phyloP scores from a whole-genome alignment of 2,329 filamentous ascomycete species.

The Ophiostoma piceae region DNA sequence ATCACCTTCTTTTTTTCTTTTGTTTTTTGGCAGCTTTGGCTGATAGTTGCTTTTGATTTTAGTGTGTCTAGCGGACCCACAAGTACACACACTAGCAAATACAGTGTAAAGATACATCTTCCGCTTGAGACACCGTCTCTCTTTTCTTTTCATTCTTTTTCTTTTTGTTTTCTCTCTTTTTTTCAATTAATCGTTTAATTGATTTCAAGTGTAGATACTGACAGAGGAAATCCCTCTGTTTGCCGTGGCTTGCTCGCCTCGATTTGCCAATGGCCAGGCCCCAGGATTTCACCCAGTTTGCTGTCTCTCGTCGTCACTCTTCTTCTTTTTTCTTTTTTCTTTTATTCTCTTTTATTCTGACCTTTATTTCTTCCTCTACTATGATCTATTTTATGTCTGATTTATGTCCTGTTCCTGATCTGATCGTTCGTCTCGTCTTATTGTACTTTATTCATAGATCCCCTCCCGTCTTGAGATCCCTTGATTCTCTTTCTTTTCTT shows the following conservation, averaged over 20 bases:
- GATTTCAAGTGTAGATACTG: background rate
- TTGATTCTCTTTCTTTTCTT: background rate
- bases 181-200: background rate
- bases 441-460: background rate
- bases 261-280: conserved; percentile 1
- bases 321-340: background rate
- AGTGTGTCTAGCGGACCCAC: background rate
- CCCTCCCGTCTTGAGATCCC: background rate
- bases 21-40: background rate
- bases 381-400: background rate
- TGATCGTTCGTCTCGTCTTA: conserved; percentile 9
- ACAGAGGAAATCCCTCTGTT: background rate
- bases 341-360: background rate
- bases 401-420: background rate
- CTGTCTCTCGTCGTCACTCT: conserved; percentile 4
- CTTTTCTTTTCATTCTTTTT: conserved; percentile 14
- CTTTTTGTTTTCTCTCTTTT: background rate
- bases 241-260: background rate
- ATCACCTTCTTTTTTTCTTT: background rate
- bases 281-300: conserved; percentile 9
- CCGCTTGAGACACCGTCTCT: background rate
- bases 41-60: background rate
- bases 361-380: no score
- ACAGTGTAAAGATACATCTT: background rate
- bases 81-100: background rate